Percentiles rank a stretch among this genome's conserved stretches.
phyloP scores from a whole-genome alignment of 2,329 filamentous ascomycete genomes.

The Diaporthe ilicicola region DNA sequence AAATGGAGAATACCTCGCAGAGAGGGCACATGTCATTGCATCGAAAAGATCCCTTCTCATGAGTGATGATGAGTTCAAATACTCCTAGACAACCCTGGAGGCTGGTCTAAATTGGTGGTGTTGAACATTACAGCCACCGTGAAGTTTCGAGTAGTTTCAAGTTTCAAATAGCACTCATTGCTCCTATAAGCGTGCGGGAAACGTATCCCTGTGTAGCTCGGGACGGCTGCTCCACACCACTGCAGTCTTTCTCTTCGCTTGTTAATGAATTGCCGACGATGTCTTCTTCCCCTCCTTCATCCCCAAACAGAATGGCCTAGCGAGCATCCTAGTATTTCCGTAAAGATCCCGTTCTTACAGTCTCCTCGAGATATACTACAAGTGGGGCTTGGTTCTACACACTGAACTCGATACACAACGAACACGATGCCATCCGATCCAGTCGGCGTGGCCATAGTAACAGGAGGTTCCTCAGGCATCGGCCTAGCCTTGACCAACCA shows the following conservation, averaged over 20 bases:
- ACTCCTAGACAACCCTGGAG: too few relatives aligned
- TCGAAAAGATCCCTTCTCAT: too few relatives aligned
- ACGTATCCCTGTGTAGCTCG: not conserved
- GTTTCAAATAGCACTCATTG: too few relatives aligned
- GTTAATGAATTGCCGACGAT: constrained; percentile 5
- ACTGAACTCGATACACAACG: constrained; percentile 41
- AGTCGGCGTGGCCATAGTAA: constrained; percentile 42
- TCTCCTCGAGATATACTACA: not conserved
- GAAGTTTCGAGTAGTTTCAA: too few relatives aligned
- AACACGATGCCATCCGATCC: constrained; percentile 10
- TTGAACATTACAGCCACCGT: too few relatives aligned
- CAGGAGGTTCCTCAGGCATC: constrained; percentile 59
- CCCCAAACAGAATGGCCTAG: not conserved
- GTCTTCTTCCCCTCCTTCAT: not conserved
- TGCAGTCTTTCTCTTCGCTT: not conserved
- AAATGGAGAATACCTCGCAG: too few relatives aligned
- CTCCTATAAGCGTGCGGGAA: not conserved
- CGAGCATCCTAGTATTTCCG: not conserved
- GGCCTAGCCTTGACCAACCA: constrained; percentile 50
- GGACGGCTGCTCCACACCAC: not conserved
- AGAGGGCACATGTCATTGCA: too few relatives aligned
- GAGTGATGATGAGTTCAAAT: too few relatives aligned
- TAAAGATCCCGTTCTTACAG: not conserved
- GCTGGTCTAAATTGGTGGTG: too few relatives aligned
- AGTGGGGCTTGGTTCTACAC: not conserved